Base-by-base conservation (phyloP, 768 basidiomycete species). In the Rhodotorula toruloides region DNA sequence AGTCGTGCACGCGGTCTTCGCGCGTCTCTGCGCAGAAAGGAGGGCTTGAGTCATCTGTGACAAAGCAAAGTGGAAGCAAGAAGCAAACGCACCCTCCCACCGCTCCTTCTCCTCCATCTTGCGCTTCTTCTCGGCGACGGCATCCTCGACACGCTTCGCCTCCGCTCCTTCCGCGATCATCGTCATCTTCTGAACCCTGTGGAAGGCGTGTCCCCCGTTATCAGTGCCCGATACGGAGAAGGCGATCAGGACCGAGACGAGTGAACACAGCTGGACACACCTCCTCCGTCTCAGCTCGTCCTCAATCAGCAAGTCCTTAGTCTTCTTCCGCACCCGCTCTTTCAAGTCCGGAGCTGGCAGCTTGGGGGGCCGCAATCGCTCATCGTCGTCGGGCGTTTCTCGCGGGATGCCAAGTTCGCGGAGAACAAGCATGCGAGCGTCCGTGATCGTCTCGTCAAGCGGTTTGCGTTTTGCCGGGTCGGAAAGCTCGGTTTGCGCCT, bases 101-200 rank as follows among this genome's bases (percentile, higher is more conserved):
- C 77, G 79, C 72, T 86, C 87, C 72, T 93, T 90, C 11, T 92
- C 89, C 72, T 93, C 90, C 2, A 83, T 87, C 78, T 94, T 94
- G 59, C 91, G 83, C 77, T 94, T 94, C 79, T 78, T 85, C 42
- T 84, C 74, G 31, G 81, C 78, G 17, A 87, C 82, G 72, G 92
- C 92, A 63, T 91, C 90, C 58, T 96, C 91, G 76, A 90, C 91
- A 81, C 87, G 89, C 73, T 86, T 83, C n/a, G 92, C 92, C 76
- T 94, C 91, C 9, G 92, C 80, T 6, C 91, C 91, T 77, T 75
- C 73, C 21, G 73, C 72, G n/a, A 74, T 75, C 73, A 74, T 74
- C 40, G 71, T 68, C 71, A 74, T 70, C 58, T 75, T 75, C 44
- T 58, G 61, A 4, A 61, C 66, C 70, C 69, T 68, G 43, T 54